Conservation (phyloP, 306 rosid genomes). For the Albizia julibrissin region DNA sequence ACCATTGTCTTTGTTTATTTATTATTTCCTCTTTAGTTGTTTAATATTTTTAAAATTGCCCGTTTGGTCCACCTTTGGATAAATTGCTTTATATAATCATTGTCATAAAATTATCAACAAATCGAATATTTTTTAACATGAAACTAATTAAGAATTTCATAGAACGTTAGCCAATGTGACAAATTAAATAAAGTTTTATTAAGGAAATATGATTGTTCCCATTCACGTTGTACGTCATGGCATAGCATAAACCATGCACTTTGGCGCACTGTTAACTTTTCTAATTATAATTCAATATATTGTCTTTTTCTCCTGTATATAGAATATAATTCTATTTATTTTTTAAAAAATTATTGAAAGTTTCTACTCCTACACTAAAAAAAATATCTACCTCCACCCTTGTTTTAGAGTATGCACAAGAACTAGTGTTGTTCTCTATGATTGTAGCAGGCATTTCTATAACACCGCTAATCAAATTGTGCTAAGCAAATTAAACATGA, state of each 20-base stretch:
- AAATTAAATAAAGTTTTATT: neutral
- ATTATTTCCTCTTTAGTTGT: too few species aligned
- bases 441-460: slow-evolving; percentile 18
- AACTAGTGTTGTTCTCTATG: neutral
- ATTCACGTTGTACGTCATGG: neutral
- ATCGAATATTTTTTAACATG: neutral
- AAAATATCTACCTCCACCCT: neutral
- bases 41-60: too few species aligned
- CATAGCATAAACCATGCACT: neutral
- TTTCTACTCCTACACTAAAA: neutral
- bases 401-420: slow-evolving; percentile 1
- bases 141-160: neutral
- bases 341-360: neutral
- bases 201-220: neutral
- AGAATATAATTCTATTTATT: neutral
- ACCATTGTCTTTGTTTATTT: too few species aligned
- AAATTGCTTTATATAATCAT: neutral
- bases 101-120: neutral
- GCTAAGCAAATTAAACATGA: slow-evolving; percentile 32
- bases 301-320: neutral
- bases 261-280: neutral
- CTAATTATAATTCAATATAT: neutral
- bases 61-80: neutral
- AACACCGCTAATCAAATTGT: slow-evolving; percentile 29
- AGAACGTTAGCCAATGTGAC: neutral